A percentile compares a stretch with the other conserved stretches of the same genome.
Conservation (phyloP, 148 eudicot genomes). For the Diospyros lotus region DNA sequence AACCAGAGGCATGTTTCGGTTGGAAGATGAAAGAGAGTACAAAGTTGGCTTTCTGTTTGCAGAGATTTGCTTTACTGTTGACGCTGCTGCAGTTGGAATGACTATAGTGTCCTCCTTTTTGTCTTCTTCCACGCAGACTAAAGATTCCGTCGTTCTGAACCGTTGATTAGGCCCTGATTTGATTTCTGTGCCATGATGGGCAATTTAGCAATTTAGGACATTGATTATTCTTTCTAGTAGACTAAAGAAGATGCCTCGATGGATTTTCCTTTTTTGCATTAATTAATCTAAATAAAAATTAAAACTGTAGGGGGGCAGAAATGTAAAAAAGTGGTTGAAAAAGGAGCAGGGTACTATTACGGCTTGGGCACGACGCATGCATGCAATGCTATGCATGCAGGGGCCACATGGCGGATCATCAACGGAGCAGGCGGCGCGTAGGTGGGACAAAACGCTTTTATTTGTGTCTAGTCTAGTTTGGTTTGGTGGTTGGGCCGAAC, state of each 20-base stretch:
- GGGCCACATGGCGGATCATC: not conserved
- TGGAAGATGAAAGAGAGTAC: slow-evolving; percentile 24
- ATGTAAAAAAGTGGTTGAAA: not conserved
- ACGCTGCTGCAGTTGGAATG: too few species aligned
- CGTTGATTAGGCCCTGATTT: too few species aligned
- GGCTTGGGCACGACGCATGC: not conserved
- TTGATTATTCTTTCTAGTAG: too few species aligned
- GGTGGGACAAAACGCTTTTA: not conserved
- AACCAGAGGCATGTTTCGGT: slow-evolving; percentile 20
- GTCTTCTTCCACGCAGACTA: too few species aligned
- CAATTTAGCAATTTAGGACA: too few species aligned
- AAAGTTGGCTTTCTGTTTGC: slow-evolving; percentile 12
- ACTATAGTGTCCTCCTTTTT: too few species aligned
- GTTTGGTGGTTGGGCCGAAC: not conserved
- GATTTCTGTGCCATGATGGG: too few species aligned
- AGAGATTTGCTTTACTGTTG: slow-evolving; percentile 20
- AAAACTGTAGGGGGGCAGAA: not conserved
- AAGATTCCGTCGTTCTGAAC: too few species aligned
- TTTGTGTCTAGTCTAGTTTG: not conserved
- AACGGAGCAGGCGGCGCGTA: not conserved
- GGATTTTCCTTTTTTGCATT: not conserved
- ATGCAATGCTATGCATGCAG: not conserved
- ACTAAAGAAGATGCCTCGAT: not conserved
- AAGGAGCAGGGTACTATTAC: not conserved
- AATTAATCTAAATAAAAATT: not conserved